Conservation (phyloP, 2,329 filamentous ascomycete species). For the Cytospora chrysosperma region DNA sequence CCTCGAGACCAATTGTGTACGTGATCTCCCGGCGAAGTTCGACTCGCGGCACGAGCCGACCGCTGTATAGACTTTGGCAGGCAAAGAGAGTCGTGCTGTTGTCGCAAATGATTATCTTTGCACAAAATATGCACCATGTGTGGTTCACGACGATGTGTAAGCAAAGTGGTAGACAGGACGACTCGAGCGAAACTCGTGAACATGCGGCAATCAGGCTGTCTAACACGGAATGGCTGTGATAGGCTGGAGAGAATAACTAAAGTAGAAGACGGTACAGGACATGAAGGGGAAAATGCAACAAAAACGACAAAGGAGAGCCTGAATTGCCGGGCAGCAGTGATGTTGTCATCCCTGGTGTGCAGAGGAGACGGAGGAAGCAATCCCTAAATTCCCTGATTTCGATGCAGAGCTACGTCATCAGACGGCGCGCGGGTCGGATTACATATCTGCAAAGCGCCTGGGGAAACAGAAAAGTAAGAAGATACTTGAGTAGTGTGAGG, state of each 20-base stretch:
- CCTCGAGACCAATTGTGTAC: not conserved
- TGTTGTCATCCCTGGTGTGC: constrained; percentile 7
- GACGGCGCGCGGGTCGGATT: constrained; percentile 15
- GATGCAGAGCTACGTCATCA: constrained; percentile 15
- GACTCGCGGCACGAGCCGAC: constrained; percentile 6
- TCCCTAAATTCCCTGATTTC: constrained; percentile 18
- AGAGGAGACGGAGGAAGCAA: constrained; percentile 9
- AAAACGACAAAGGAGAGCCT: not conserved
- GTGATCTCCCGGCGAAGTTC: not conserved
- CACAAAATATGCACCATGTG: not conserved
- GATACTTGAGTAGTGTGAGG: no score
- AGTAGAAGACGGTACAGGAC: not conserved
- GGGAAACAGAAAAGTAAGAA: not conserved
- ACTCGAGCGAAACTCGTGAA: not conserved
- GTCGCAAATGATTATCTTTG: not conserved
- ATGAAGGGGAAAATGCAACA: not conserved
- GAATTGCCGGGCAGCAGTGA: constrained; percentile 1
- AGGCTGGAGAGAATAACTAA: not conserved
- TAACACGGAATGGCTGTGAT: not conserved
- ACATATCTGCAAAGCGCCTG: constrained; percentile 7
- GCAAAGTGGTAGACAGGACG: not conserved
- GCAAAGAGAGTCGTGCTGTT: not conserved
- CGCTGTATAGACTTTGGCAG: not conserved
- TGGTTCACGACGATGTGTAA: not conserved
- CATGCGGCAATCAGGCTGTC: not conserved